phyloP scores from a whole-genome alignment of 2,329 filamentous ascomycete genomes.

The Gaeumannomyces sp. region DNA sequence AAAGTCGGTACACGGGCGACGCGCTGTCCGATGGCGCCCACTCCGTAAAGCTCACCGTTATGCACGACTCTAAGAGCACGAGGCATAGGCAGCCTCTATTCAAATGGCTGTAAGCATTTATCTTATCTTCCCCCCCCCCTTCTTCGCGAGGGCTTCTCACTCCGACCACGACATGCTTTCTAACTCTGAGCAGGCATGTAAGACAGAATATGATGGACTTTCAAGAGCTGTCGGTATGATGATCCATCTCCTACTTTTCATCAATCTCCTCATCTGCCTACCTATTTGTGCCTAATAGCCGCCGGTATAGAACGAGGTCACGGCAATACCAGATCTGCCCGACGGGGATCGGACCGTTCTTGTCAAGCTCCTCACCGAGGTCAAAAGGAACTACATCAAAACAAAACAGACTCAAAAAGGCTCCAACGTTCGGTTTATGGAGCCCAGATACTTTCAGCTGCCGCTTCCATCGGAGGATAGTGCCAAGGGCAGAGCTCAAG shows the following conservation, averaged over 20 bases:
- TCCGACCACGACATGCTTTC: neutral
- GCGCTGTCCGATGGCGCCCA: constrained; percentile 3
- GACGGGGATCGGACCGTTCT: neutral
- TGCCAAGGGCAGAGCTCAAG: constrained; percentile 15
- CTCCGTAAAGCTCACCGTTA: neutral
- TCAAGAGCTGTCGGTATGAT: constrained; percentile 5
- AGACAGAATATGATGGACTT: constrained; percentile 6
- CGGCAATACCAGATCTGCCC: neutral
- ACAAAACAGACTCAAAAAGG: constrained; percentile 31
- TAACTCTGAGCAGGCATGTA: constrained; percentile 1
- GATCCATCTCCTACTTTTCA: neutral
- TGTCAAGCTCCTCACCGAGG: constrained; percentile 26
- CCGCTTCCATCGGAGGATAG: constrained; percentile 21
- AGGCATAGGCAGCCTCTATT: constrained; percentile 4
- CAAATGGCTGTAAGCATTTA: neutral
- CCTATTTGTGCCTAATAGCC: neutral
- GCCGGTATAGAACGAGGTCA: neutral
- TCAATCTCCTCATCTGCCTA: neutral
- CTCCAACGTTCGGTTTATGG: constrained; percentile 33
- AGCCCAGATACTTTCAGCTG: constrained; percentile 33
- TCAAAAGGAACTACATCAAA: constrained; percentile 32
- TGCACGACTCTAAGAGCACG: constrained; percentile 6
- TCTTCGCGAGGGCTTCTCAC: neutral
- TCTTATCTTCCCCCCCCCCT: neutral
- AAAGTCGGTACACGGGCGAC: constrained; percentile 4